A percentile compares a stretch with the other conserved stretches of the same genome.
phyloP scores from a whole-genome alignment of 2,329 filamentous ascomycete genomes.

The Lizonia empirigonia region DNA sequence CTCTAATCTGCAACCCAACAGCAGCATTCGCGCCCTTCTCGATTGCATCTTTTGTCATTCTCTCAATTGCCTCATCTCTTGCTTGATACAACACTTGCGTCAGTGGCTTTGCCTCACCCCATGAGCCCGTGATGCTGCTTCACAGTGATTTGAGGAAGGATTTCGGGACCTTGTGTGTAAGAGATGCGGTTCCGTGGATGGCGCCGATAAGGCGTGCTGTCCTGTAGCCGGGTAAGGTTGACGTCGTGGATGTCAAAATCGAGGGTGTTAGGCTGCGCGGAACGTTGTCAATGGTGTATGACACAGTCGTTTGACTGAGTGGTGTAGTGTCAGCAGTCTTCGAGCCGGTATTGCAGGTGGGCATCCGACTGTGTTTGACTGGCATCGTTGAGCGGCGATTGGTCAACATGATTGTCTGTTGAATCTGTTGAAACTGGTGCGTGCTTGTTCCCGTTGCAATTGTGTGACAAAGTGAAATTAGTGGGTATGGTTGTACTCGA shows the following conservation, averaged over 20 bases:
- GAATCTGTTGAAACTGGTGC: background rate
- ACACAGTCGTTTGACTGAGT: conserved; percentile 1
- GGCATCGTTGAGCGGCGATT: conserved; percentile 47
- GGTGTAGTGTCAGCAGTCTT: conserved; percentile 18
- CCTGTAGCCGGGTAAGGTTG: conserved; percentile 35
- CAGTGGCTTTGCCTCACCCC: conserved; percentile 40
- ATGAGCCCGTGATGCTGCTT: conserved; percentile 25
- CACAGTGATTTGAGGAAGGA: conserved; percentile 41
- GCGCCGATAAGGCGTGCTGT: conserved; percentile 36
- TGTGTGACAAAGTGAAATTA: background rate
- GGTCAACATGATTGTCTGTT: conserved; percentile 43
- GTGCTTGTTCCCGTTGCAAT: background rate
- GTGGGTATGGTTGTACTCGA: background rate
- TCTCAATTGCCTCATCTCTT: conserved; percentile 43
- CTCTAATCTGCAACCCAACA: conserved; percentile 38
- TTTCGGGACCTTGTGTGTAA: conserved; percentile 43
- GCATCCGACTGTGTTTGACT: conserved; percentile 32
- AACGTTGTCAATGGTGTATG: conserved; percentile 29
- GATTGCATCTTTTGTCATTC: conserved; percentile 43
- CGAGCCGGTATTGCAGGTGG: conserved; percentile 34
- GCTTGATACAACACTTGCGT: conserved; percentile 42
- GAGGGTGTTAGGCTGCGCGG: conserved; percentile 36
- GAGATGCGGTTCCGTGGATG: conserved; percentile 41
- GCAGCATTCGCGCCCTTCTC: conserved; percentile 41
- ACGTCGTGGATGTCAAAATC: conserved; percentile 38